Evolutionary conservation across 345 rosid genomes (phyloP).

Genomic region (Euphorbia pulcherrima): DNA sequence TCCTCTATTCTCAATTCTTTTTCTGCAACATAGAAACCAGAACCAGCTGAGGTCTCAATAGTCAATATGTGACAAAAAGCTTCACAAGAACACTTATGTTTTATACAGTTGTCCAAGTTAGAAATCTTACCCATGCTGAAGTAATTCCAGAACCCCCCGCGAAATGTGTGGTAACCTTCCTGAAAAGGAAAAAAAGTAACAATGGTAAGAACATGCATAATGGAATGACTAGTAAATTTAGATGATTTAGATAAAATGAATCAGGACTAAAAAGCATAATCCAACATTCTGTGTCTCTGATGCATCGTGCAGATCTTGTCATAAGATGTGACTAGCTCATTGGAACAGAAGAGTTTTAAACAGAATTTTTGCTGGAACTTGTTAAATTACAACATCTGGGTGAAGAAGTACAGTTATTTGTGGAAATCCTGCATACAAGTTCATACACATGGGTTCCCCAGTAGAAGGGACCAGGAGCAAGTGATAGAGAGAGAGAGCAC

Average conservation of each 20-base stretch:
- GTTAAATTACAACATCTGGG: not conserved
- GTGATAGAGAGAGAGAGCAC: not conserved
- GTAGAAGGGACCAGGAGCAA: too few relatives aligned
- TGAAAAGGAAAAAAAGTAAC: constrained; percentile 22
- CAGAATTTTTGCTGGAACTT: not conserved
- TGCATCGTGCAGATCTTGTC: too few relatives aligned
- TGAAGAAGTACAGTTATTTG: not conserved
- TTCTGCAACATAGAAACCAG: too few relatives aligned
- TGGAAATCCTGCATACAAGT: too few relatives aligned
- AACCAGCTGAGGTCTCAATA: too few relatives aligned
- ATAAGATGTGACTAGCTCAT: too few relatives aligned
- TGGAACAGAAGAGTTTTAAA: too few relatives aligned
- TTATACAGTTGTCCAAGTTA: not conserved
- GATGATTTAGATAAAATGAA: not conserved
- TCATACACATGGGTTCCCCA: too few relatives aligned
- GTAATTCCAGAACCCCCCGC: constrained; percentile 86
- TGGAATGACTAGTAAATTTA: not conserved
- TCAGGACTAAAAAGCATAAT: not conserved
- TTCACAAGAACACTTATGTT: not conserved
- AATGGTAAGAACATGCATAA: not conserved
- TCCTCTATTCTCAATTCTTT: too few relatives aligned
- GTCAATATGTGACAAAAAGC: too few relatives aligned
- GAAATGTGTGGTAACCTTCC: constrained; percentile 64
- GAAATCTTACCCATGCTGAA: constrained; percentile 67
- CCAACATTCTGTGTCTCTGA: not conserved